Evolutionary conservation across 495 filamentous ascomycete genomes (phyloP).

Genomic region (Tuber aestivum): DNA sequence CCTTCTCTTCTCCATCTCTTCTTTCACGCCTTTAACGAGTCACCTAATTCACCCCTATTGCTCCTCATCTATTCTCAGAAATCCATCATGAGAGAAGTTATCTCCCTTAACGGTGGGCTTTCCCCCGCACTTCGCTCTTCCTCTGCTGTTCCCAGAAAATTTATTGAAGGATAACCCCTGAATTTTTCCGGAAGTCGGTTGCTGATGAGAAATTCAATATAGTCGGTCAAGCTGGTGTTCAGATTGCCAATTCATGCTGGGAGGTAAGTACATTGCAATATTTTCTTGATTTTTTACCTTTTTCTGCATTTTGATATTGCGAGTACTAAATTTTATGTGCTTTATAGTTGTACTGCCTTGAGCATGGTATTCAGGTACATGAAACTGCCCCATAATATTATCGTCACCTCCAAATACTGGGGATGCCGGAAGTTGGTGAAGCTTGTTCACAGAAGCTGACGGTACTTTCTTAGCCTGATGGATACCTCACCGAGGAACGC

Average conservation of each 20-base stretch:
- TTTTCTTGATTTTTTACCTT: constrained; percentile 30
- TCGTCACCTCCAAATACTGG: background rate
- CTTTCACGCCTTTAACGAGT: constrained; percentile 37
- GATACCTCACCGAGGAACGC: constrained; percentile 96
- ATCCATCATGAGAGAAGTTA: constrained; percentile 94
- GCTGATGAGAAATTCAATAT: constrained; percentile 44
- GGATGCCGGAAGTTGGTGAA: background rate
- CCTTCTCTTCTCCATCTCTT: constrained; percentile 40
- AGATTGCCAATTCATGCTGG: constrained; percentile 99
- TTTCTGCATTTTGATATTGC: background rate
- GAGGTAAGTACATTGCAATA: constrained; percentile 62
- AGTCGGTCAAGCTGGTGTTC: constrained; percentile 99
- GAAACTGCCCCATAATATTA: background rate
- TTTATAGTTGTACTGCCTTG: constrained; percentile 92
- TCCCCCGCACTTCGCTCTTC: constrained; percentile 38
- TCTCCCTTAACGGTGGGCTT: constrained; percentile 93
- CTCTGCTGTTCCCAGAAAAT: constrained; percentile 29
- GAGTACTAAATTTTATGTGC: constrained; percentile 29
- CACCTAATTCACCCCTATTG: constrained; percentile 33
- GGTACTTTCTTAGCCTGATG: constrained; percentile 69
- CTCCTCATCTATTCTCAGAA: constrained; percentile 18
- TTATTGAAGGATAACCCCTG: constrained; percentile 28
- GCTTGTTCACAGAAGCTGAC: constrained; percentile 44
- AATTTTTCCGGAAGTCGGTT: constrained; percentile 37
- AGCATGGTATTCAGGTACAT: constrained; percentile 95